Evolutionary conservation across 176 grass and related monocot genomes (phyloP), one percentile per base, ranked within the genome.

Genomic region (Canna indica): DNA sequence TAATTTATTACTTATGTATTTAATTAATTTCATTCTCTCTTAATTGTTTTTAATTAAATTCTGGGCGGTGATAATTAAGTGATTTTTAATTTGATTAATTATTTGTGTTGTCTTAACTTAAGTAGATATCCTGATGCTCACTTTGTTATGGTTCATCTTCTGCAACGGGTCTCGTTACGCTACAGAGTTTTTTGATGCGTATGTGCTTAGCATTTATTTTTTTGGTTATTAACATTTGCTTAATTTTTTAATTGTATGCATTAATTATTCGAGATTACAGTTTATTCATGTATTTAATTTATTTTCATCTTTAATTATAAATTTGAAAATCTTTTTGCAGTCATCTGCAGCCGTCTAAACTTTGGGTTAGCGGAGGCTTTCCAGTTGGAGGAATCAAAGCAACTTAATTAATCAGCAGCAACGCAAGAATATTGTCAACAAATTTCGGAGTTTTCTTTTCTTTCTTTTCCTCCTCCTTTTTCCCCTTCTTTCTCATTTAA

Each of bases 131-230:
- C 3, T 38, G 33, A 11, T 36, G 15, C 62, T 65, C 13, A 36
- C 34, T 65, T n/a, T 38, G 31, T 32, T 65, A 22, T 65, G 62
- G 62, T 36, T 65, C 33, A 20, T 65, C 62, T 65, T 31, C 62
- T 36, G 11, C 62, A 65, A 36, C 8, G 62, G 32, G 36, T 24
- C 18, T 36, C 31, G 62, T 36, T 65, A 18, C 20, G 62, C 62
- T 32, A 65, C 17, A 6, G 33, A 65, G 3, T 20, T 65, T 36
- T 65, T 10, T 22, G 20, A 36, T 4, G 33, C 5, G 62, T 36
- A 34, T 31, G 18, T 12, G 18, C 17, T 33, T 35, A 20, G 32
- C 32, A 3, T 4, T n/a, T 36, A 15, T 36, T 13, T 36, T n/a
- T 36, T 20, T 22, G 31, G 33, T 4, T n/a, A 9, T 28, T 22